A percentile compares a stretch with the other conserved stretches of the same genome.
Evolutionary conservation across 805 yeast species (phyloP).

Genomic region (fission yeast (Schizosaccharomyces pombe)): DNA sequence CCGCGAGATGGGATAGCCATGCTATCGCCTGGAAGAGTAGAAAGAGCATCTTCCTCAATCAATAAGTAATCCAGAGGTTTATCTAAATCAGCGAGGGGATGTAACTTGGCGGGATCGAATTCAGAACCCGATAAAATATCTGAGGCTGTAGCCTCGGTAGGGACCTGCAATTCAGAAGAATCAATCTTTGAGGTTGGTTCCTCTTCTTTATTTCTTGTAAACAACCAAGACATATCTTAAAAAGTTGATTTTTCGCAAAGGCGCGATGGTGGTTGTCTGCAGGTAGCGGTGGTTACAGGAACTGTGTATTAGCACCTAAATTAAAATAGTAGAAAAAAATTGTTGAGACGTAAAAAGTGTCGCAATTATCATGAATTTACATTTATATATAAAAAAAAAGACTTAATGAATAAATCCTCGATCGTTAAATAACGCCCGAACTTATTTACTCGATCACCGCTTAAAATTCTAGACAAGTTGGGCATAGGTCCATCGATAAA

Average conservation of each 20-base stretch:
- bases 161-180: neutral
- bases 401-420: too few relatives aligned
- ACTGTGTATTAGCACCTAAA: too few relatives aligned
- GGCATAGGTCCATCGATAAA: too few relatives aligned
- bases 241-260: neutral
- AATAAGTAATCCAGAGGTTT: slow-evolving; percentile 53
- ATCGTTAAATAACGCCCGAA: too few relatives aligned
- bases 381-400: too few relatives aligned
- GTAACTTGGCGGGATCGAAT: slow-evolving; percentile 9
- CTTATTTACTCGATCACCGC: too few relatives aligned
- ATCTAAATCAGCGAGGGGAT: slow-evolving; percentile 12
- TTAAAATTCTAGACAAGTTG: too few relatives aligned
- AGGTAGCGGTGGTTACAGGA: too few relatives aligned
- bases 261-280: neutral
- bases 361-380: too few relatives aligned
- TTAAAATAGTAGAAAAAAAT: too few relatives aligned
- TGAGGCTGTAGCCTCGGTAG: neutral
- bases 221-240: neutral
- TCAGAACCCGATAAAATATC: neutral
- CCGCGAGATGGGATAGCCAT: slow-evolving; percentile 89
- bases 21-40: slow-evolving; percentile 63
- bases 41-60: slow-evolving; percentile 60
- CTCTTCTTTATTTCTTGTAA: neutral
- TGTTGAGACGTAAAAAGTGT: too few relatives aligned
- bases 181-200: neutral